A percentile compares a stretch with the other conserved stretches of the same genome.
These are phyloP conservation scores for Blastomyces percursus DNA, from an alignment of 2,329 filamentous ascomycete genomes.

Conservation along the genomic window DNA sequence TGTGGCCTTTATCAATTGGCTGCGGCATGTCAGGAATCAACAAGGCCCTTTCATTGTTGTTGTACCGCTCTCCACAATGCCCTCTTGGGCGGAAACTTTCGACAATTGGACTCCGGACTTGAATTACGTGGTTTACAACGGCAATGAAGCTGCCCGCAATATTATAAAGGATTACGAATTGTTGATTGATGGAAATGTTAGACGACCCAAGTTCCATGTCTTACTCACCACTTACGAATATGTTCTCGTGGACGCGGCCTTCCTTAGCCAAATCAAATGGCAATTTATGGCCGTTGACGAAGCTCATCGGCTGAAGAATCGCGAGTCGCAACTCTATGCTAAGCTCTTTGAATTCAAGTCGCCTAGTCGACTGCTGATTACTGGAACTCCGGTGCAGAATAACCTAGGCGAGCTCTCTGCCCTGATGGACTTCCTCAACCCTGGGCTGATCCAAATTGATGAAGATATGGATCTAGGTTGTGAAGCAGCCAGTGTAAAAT, in stretches of 20 bases:
- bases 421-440: conserved; percentile 91
- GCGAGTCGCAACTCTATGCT: conserved; percentile 83
- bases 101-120: conserved; percentile 91
- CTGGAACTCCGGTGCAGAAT: conserved; percentile 94
- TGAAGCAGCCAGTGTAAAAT: conserved; percentile 72
- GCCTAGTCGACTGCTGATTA: conserved; percentile 84
- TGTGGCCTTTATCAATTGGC: conserved; percentile 92
- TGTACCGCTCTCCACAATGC: conserved; percentile 94
- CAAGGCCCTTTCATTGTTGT: conserved; percentile 94
- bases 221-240: conserved; percentile 96
- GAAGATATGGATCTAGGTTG: conserved; percentile 78
- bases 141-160: conserved; percentile 71
- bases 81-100: conserved; percentile 96
- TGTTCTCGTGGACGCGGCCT: conserved; percentile 72
- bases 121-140: conserved; percentile 95
- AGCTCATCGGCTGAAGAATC: conserved; percentile 92
- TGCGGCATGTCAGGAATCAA: conserved; percentile 77
- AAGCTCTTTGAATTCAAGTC: conserved; percentile 77
- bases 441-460: conserved; percentile 83
- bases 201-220: conserved; percentile 94
- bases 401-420: conserved; percentile 87
- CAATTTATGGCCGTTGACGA: conserved; percentile 95
- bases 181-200: conserved; percentile 71
- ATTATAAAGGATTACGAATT: conserved; percentile 88
- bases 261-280: conserved; percentile 88